These are phyloP conservation scores for Paraconiothyrium brasiliense DNA, from an alignment of 2,329 filamentous ascomycete genomes.

Conservation along the genomic window DNA sequence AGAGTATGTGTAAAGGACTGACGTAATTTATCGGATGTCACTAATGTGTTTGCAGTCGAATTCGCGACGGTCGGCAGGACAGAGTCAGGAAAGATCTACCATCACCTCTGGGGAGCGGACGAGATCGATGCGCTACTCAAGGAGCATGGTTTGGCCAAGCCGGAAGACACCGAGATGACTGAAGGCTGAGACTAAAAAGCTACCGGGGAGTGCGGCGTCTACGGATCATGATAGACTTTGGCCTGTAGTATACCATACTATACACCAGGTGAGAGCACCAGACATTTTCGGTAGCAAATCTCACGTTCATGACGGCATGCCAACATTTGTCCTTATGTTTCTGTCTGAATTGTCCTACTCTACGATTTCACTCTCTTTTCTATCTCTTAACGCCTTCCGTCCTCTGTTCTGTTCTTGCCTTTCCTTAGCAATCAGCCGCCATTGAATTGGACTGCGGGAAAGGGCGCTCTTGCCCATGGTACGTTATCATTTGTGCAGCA, in stretches of 20 bases:
- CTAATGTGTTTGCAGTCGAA: conserved; percentile 72
- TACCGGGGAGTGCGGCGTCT: conserved; percentile 32
- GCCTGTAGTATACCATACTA: conserved; percentile 47
- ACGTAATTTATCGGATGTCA: conserved; percentile 7
- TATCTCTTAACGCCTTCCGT: not conserved
- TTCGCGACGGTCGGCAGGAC: conserved; percentile 98
- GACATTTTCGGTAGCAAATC: conserved; percentile 36
- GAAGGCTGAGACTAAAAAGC: conserved; percentile 39
- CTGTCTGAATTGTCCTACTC: not conserved
- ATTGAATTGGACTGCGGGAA: not conserved
- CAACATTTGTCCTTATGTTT: not conserved
- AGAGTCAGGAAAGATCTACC: conserved; percentile 95
- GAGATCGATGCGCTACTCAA: conserved; percentile 94
- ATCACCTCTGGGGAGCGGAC: conserved; percentile 95
- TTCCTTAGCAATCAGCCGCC: not conserved
- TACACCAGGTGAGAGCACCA: conserved; percentile 39
- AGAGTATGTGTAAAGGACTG: conserved; percentile 74
- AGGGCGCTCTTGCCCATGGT: conserved; percentile 1
- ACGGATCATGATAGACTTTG: conserved; percentile 39
- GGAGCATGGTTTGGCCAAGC: conserved; percentile 92
- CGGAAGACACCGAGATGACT: conserved; percentile 49
- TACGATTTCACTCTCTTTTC: not conserved
- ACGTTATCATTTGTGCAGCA: not conserved
- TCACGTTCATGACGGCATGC: conserved; percentile 36
- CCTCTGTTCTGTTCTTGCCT: not conserved